A percentile compares a stretch with the other conserved stretches of the same genome.
Conservation (phyloP, 768 basidiomycete species). For the Leucocoprinus leucothites region DNA sequence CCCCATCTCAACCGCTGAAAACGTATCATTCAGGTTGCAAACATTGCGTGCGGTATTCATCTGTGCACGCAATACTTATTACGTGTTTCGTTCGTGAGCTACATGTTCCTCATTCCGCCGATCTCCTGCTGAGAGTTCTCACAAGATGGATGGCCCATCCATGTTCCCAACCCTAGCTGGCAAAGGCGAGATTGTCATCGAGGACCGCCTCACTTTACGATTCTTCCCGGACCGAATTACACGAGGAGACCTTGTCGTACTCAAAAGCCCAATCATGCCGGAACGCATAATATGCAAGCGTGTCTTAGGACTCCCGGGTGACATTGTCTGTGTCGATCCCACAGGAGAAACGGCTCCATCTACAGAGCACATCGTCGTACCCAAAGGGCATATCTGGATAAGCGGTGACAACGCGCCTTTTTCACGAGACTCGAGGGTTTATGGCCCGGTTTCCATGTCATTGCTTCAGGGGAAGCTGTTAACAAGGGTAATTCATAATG, state of each 20-base stretch:
- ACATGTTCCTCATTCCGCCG: neutral
- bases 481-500: slow-evolving; percentile 49
- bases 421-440: slow-evolving; percentile 87
- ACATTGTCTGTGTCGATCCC: slow-evolving; percentile 86
- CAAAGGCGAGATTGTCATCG: slow-evolving; percentile 59
- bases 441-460: slow-evolving; percentile 87
- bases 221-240: slow-evolving; percentile 46
- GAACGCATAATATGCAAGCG: slow-evolving; percentile 79
- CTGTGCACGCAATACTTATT: slow-evolving; percentile 61
- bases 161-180: slow-evolving; percentile 75
- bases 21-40: slow-evolving; percentile 40
- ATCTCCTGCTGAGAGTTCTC: neutral
- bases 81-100: slow-evolving; percentile 14
- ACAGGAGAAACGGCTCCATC: slow-evolving; percentile 61
- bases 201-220: slow-evolving; percentile 54
- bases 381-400: slow-evolving; percentile 88
- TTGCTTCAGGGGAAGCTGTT: slow-evolving; percentile 67
- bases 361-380: slow-evolving; percentile 72
- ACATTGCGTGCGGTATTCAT: slow-evolving; percentile 56
- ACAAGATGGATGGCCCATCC: slow-evolving; percentile 68
- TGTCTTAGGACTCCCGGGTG: slow-evolving; percentile 86
- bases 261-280: slow-evolving; percentile 69
- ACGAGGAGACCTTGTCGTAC: slow-evolving; percentile 77
- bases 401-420: slow-evolving; percentile 82
- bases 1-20: neutral